Evolutionary conservation across 306 rosid species (phyloP), one percentile per base, ranked within the genome.

Genomic region (Quercus ilex): DNA sequence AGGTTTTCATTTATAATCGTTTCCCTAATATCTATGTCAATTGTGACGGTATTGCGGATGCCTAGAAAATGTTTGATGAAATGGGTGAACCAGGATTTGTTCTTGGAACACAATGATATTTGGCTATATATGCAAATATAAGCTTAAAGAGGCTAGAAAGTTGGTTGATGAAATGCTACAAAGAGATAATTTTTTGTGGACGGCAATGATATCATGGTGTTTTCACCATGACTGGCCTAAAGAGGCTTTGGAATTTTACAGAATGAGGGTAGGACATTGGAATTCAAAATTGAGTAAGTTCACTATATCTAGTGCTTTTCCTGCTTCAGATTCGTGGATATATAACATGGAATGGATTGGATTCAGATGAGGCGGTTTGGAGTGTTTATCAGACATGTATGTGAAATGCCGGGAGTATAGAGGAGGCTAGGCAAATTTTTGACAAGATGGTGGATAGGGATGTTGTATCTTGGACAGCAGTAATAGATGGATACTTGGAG

Each of bases 51-150:
- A 55, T 90, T 41, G 6, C 20, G 35, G 89, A 92, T 26, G 94
- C 94, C 33, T 88, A 77, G 75, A 74, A 9, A 31, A 30, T 87
- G 65, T 92, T 92, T 72, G 94, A 92, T 78, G 88, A 81, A 75
- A 92, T 92, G 92, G 55, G 26, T 55, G 74, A 81, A 10, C 46
- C 76, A 79, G 46, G 91, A 90, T 87, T 86, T 90, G 90, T 90
- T 88, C 93, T 46, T 92, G 97, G 94, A 92, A 88, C 64, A 90
- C 90, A 15, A 77, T 90, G 89, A 90, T 92, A 21, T 82, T 86
- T 17, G 92, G 87, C 4, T 84, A 83, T n/a, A n/a, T n/a, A n/a
- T 82, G 89, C 89, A 4, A 88, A 82, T 38, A 43, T 77, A 26
- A 64, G 58, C 82, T 88, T 70, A 71, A 77, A 10, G 70, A 82